Conservation (phyloP, 208 protist genomes). For the Crithidia sp. region DNA sequence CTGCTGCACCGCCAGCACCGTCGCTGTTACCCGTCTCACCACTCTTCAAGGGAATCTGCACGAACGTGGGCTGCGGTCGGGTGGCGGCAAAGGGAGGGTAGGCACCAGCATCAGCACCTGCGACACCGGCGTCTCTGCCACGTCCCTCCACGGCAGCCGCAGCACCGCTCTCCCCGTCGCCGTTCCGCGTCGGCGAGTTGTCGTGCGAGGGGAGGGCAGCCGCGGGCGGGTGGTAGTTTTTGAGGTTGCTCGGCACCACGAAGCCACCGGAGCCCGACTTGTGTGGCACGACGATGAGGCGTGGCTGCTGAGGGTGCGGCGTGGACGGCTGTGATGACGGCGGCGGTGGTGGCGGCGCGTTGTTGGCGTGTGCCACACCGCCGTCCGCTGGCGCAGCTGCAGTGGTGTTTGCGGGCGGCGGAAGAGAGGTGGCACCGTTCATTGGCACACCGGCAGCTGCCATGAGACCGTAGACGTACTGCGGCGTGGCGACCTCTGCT, state of each 20-base stretch:
- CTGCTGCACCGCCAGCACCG: not conserved
- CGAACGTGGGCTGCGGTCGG: constrained; percentile 26
- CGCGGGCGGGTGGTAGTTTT: constrained; percentile 15
- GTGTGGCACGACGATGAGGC: constrained; percentile 25
- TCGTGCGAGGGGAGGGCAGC: not conserved
- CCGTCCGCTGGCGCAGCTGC: not conserved
- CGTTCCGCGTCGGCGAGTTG: not conserved
- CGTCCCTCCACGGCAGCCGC: too few relatives aligned
- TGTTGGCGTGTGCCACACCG: too few relatives aligned
- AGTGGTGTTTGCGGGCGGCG: constrained; percentile 1
- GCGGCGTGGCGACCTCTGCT: constrained; percentile 25
- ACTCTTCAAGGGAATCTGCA: constrained; percentile 36
- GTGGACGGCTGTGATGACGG: not conserved
- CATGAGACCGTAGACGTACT: constrained; percentile 37
- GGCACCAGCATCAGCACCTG: too few relatives aligned
- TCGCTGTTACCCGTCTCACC: constrained; percentile 4
- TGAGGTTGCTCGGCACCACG: constrained; percentile 21
- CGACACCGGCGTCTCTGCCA: too few relatives aligned
- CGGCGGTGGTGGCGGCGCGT: not conserved
- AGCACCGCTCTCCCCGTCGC: too few relatives aligned
- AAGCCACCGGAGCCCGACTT: constrained; percentile 19
- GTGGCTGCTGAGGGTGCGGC: constrained; percentile 16
- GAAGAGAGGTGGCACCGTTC: not conserved
- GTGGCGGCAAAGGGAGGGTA: not conserved
- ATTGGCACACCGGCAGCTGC: constrained; percentile 18